These are phyloP conservation scores for Ustulina deusta DNA, from an alignment of 2,329 filamentous ascomycete genomes.

Conservation along the genomic window DNA sequence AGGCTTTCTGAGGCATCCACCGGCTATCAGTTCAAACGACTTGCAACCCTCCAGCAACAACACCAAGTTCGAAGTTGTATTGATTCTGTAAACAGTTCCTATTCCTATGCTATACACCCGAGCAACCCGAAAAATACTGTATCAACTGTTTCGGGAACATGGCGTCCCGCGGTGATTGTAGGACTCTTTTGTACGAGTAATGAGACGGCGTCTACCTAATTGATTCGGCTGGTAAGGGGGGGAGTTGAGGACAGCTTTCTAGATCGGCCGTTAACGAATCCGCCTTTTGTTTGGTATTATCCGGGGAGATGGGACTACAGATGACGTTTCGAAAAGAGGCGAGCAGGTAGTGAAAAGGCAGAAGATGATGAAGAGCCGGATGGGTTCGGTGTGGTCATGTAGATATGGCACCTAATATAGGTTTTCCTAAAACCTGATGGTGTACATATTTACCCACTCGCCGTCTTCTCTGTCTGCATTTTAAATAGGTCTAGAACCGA, in stretches of 20 bases:
- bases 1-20: neutral
- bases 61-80: neutral
- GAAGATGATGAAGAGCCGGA: neutral
- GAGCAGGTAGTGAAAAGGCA: neutral
- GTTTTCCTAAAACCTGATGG: neutral
- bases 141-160: neutral
- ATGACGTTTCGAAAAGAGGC: neutral
- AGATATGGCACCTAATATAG: neutral
- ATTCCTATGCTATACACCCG: neutral
- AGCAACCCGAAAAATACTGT: neutral
- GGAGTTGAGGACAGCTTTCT: neutral
- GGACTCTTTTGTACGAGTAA: conserved; percentile 11
- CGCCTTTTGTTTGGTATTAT: neutral
- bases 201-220: conserved; percentile 12
- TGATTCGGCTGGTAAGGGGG: neutral
- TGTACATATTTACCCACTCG: neutral
- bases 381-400: neutral
- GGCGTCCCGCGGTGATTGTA: neutral
- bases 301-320: neutral
- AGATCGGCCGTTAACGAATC: neutral
- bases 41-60: neutral
- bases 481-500: neutral
- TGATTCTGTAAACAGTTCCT: neutral
- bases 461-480: neutral
- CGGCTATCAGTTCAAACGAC: neutral